phyloP scores from a whole-genome alignment of 176 grass and related monocot genomes.

The Raddia guianensis region DNA sequence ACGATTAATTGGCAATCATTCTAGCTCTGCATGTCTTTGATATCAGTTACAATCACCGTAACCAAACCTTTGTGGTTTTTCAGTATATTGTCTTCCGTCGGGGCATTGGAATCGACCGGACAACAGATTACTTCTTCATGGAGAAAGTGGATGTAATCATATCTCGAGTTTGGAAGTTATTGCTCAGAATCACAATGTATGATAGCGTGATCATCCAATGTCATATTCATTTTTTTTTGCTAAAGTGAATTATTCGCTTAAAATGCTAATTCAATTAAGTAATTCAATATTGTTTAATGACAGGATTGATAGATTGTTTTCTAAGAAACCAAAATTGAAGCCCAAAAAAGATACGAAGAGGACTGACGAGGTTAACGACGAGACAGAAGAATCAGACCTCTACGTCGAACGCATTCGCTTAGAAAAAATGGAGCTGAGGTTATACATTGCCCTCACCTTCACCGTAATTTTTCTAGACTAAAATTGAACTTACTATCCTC shows the following conservation, averaged over 20 bases:
- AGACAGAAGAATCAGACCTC: constrained; percentile 54
- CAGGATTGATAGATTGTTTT: constrained; percentile 73
- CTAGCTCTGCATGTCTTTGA: neutral
- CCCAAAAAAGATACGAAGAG: constrained; percentile 64
- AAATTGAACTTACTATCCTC: constrained; percentile 26
- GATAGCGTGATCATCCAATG: neutral
- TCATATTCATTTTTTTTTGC: neutral
- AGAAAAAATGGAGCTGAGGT: constrained; percentile 95
- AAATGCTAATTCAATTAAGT: constrained; percentile 4
- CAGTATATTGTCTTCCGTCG: constrained; percentile 93
- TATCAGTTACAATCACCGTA: neutral
- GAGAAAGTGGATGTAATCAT: constrained; percentile 93
- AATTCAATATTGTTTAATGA: constrained; percentile 3
- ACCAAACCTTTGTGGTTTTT: constrained; percentile 50
- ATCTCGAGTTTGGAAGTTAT: constrained; percentile 69
- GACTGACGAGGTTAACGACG: constrained; percentile 56
- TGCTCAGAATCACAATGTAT: constrained; percentile 75
- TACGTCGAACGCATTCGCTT: constrained; percentile 77
- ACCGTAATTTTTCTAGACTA: constrained; percentile 9
- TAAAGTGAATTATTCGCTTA: neutral
- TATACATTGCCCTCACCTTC: constrained; percentile 3
- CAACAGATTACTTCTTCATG: constrained; percentile 85
- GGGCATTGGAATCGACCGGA: constrained; percentile 76
- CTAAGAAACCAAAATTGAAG: constrained; percentile 35
- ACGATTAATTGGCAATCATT: constrained; percentile 1